Evolutionary conservation across 2,329 filamentous ascomycete genomes (phyloP).

Genomic region (Botrytis deweyae): DNA sequence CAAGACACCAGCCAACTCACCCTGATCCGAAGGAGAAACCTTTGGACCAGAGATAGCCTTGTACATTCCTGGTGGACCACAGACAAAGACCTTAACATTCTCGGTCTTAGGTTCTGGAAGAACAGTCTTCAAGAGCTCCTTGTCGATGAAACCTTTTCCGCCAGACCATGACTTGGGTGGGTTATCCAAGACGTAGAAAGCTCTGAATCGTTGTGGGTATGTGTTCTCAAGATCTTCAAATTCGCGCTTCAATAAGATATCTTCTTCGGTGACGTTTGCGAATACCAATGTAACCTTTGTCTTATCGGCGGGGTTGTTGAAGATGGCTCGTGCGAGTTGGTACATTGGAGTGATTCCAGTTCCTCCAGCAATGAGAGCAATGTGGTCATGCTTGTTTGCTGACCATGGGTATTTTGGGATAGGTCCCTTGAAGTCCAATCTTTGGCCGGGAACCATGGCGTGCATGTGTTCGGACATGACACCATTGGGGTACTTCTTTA

Average conservation of each 20-base stretch:
- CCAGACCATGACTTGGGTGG: constrained; percentile 75
- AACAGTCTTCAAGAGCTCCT: constrained; percentile 92
- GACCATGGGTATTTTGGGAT: constrained; percentile 91
- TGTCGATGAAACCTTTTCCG: constrained; percentile 77
- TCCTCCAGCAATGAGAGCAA: constrained; percentile 85
- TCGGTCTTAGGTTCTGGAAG: constrained; percentile 87
- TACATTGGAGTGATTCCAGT: constrained; percentile 98
- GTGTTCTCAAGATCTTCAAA: constrained; percentile 87
- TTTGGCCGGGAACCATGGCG: constrained; percentile 76
- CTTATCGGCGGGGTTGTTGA: constrained; percentile 94
- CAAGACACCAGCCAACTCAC: constrained; percentile 75
- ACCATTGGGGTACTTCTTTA: constrained; percentile 89
- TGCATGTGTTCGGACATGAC: constrained; percentile 91
- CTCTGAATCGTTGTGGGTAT: constrained; percentile 91
- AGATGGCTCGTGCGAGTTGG: constrained; percentile 87
- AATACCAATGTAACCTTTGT: constrained; percentile 96
- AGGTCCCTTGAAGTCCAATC: constrained; percentile 89
- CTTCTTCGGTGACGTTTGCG: constrained; percentile 84
- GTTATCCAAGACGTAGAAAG: constrained; percentile 91
- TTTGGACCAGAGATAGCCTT: constrained; percentile 88
- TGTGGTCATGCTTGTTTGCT: constrained; percentile 89
- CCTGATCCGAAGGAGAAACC: constrained; percentile 91
- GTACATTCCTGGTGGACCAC: constrained; percentile 89
- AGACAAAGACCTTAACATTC: constrained; percentile 96
- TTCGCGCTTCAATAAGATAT: constrained; percentile 88